phyloP scores from a whole-genome alignment of 2,329 filamentous ascomycete species.

The Colletotrichum phormii region DNA sequence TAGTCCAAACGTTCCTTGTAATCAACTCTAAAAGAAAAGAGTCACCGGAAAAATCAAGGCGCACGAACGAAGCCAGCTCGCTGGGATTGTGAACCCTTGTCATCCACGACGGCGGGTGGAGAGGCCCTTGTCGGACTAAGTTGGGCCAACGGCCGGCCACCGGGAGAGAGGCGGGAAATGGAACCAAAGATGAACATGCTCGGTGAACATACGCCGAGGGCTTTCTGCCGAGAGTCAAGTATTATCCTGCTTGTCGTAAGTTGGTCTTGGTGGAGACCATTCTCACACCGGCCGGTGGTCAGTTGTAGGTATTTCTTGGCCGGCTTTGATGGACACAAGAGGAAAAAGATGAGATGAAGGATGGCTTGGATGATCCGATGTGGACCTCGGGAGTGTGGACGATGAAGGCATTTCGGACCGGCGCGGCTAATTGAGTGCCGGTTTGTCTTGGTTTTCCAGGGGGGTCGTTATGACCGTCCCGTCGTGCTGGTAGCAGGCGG shows the following conservation, averaged over 20 bases:
- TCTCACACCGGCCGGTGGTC: not conserved
- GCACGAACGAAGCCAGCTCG: conserved; percentile 10
- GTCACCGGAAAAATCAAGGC: conserved; percentile 23
- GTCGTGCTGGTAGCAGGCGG: not conserved
- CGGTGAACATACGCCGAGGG: conserved; percentile 1
- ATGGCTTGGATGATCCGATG: conserved; percentile 19
- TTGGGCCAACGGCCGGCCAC: not conserved
- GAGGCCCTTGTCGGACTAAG: not conserved
- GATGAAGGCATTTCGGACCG: conserved; percentile 28
- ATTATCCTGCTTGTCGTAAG: not conserved
- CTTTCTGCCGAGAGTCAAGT: not conserved
- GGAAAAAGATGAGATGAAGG: conserved; percentile 24
- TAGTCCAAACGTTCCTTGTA: not conserved
- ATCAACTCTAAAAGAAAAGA: not conserved
- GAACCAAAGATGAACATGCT: not conserved
- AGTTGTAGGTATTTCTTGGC: not conserved
- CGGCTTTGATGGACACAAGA: conserved; percentile 8
- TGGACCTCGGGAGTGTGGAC: not conserved
- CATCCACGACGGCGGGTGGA: not conserved
- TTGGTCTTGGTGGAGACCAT: not conserved
- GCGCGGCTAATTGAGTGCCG: conserved; percentile 24
- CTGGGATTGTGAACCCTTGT: not conserved
- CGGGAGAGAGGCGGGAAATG: not conserved
- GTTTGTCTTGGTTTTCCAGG: conserved; percentile 4
- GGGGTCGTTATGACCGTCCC: not conserved